Conservation (phyloP, 179 eudicot genomes). For the Beta corolliflora region DNA sequence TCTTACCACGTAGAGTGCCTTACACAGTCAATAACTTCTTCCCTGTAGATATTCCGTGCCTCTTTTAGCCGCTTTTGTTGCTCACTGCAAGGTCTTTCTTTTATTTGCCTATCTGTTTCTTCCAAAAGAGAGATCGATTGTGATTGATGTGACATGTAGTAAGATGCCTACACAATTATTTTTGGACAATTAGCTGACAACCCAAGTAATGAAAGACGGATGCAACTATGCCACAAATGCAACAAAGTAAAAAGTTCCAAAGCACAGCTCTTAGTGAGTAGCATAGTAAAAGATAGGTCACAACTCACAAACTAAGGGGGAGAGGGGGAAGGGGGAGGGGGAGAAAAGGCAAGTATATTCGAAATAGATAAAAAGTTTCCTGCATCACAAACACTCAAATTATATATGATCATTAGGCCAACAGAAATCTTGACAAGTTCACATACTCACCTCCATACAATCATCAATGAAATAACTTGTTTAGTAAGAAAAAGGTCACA, state of each 20-base stretch:
- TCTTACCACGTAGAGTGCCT: slow-evolving; percentile 85
- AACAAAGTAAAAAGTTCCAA: slow-evolving; percentile 1
- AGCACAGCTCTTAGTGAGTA: too few relatives aligned
- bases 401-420: neutral
- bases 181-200: slow-evolving; percentile 4
- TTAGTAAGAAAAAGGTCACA: too few relatives aligned
- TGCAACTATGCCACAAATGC: neutral
- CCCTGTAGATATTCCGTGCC: slow-evolving; percentile 76
- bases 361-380: neutral
- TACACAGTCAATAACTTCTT: slow-evolving; percentile 85
- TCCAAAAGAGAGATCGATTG: slow-evolving; percentile 78
- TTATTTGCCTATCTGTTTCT: slow-evolving; percentile 87
- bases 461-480: neutral
- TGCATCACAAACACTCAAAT: neutral
- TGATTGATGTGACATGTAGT: slow-evolving; percentile 83
- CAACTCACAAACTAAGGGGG: neutral
- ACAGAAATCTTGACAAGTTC: neutral
- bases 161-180: slow-evolving; percentile 66
- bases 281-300: neutral
- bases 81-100: slow-evolving; percentile 67
- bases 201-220: neutral
- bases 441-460: neutral
- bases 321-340: neutral
- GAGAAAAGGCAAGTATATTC: neutral
- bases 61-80: slow-evolving; percentile 88